Evolutionary conservation across 306 rosid genomes (phyloP).

Genomic region (Lupinus albus): DNA sequence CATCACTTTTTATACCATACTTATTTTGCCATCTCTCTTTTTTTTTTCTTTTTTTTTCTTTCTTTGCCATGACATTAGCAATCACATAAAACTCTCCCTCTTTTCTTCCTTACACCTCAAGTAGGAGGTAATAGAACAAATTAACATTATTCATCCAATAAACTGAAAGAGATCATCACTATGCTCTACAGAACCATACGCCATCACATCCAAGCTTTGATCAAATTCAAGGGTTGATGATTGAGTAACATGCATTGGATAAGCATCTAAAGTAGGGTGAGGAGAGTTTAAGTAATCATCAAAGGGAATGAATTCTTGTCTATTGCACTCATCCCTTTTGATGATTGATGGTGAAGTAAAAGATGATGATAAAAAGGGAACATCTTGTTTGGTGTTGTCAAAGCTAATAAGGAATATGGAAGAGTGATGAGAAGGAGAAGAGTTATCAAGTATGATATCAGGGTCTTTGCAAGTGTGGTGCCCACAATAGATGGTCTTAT

Average conservation of each 20-base stretch:
- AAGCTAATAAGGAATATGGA: conserved; percentile 47
- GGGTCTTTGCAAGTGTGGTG: conserved; percentile 61
- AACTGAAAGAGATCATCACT: not conserved
- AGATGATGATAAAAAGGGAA: conserved; percentile 38
- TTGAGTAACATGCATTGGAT: not conserved
- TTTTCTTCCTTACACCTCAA: too few species aligned
- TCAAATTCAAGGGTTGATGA: conserved; percentile 2
- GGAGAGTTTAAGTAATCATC: conserved; percentile 18
- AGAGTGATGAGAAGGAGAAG: conserved; percentile 16
- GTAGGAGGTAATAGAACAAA: too few species aligned
- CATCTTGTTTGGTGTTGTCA: conserved; percentile 38
- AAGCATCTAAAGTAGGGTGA: conserved; percentile 8
- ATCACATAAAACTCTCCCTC: too few species aligned
- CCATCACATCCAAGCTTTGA: not conserved
- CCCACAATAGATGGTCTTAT: conserved; percentile 52
- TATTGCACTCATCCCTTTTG: not conserved
- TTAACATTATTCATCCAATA: not conserved
- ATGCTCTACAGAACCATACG: conserved; percentile 3
- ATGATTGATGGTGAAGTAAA: not conserved
- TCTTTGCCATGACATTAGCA: too few species aligned
- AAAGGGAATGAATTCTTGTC: conserved; percentile 8
- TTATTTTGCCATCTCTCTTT: too few species aligned
- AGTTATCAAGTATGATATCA: conserved; percentile 44
- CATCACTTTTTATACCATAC: too few species aligned
- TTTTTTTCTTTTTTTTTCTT: too few species aligned